phyloP scores from a whole-genome alignment of 306 rosid genomes.

The Cucurbita pepo region DNA sequence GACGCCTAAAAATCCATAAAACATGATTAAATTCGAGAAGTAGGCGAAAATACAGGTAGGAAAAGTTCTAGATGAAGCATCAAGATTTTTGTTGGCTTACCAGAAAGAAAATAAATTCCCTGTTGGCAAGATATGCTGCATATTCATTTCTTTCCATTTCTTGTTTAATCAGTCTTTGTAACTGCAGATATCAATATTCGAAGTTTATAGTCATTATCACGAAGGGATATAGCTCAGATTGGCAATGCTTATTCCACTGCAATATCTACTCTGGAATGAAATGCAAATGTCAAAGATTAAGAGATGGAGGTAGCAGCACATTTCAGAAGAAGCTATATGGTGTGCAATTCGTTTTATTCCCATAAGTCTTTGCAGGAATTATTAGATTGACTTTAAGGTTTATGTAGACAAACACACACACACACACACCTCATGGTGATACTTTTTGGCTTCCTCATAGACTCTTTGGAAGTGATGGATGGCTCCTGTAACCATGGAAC shows the following conservation, averaged over 20 bases:
- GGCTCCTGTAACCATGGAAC: conserved; percentile 31
- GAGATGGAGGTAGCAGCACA: not conserved
- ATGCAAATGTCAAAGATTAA: not conserved
- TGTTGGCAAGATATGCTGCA: conserved; percentile 43
- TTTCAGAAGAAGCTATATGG: not conserved
- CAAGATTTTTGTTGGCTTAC: conserved; percentile 20
- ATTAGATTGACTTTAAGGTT: not conserved
- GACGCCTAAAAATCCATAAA: conserved; percentile 46
- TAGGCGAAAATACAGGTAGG: not conserved
- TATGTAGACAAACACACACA: conserved; percentile 10
- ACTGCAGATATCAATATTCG: conserved; percentile 23
- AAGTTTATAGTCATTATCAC: not conserved
- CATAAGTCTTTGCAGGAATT: not conserved
- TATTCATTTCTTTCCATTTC: conserved; percentile 51
- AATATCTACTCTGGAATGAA: not conserved
- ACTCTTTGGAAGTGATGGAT: conserved; percentile 29
- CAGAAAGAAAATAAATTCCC: conserved; percentile 62
- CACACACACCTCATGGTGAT: conserved; percentile 70
- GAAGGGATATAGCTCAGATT: not conserved
- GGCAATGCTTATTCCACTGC: not conserved
- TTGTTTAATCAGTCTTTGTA: conserved; percentile 53
- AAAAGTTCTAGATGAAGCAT: not conserved
- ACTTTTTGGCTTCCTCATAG: conserved; percentile 26
- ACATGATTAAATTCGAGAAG: conserved; percentile 10
- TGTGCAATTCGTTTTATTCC: not conserved